Base-by-base conservation (phyloP, 2,329 filamentous ascomycete genomes). In the Byssochlamys sp. region DNA sequence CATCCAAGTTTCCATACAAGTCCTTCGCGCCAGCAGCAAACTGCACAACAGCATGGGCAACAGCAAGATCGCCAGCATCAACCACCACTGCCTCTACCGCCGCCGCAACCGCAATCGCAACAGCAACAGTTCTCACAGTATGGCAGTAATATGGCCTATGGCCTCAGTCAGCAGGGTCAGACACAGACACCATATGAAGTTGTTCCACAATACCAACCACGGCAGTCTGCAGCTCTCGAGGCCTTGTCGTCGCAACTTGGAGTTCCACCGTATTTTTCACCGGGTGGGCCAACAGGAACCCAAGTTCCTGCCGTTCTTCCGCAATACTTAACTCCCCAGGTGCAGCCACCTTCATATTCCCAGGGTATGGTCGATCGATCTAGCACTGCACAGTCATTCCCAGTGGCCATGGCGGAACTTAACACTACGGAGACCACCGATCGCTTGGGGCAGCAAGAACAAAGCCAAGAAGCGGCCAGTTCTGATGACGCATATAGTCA, bases 141-240 rank as follows among this genome's bases (percentile, higher is more conserved):
- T 66, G 78, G 85, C 56, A 77, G 83, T 57, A 83, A 83, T 62
- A 84, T 92, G 77, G 86, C 94, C 81, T 95, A 95, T 78, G 86
- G 85, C 76, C 87, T 91, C 67, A 78, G 81, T 69, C 85, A 86
- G 70, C 78, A 84, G 67, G 78, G 77, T 60, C 76, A 75, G 78
- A 77, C 75, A 72, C 83, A 77, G 79, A 87, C 75, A 60, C 74
- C 80, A 65, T 95, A 95, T 77, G 88, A 92, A 73, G 78, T 84
- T 69, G 84, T 86, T 71, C 82, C 85, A 75, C 86, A 86, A 69
- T 95, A 90, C 77, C 81, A 86, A 68, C 78, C 85, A 65, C 86
- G 88, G 78, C 88, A 90, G 70, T 83, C 87, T 75, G 84, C 87
- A 80, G 84, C 82, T 60, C 83, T 94, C 76, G 88, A 90, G 71